A percentile compares a stretch with the other conserved stretches of the same genome.
Conservation (phyloP, 2,329 filamentous ascomycete genomes). For the Beauveria asiatica region DNA sequence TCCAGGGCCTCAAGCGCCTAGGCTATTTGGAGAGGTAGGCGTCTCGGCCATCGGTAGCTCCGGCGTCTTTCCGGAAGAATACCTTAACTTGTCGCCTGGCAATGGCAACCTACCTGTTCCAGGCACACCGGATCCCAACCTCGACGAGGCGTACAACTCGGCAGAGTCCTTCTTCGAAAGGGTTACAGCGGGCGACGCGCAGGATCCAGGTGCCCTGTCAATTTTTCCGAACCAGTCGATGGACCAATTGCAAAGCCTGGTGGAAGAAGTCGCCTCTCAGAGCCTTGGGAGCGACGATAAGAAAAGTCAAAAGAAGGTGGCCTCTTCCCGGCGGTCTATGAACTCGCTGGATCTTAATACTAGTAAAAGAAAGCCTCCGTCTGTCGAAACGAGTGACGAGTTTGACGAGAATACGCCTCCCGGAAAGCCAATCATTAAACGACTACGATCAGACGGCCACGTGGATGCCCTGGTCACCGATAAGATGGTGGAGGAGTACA, state of each 20-base stretch:
- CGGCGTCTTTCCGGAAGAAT: constrained; percentile 39
- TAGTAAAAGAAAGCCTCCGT: constrained; percentile 48
- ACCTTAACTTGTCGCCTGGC: constrained; percentile 39
- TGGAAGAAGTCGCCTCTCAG: constrained; percentile 45
- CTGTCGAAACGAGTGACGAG: constrained; percentile 43
- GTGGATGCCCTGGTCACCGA: constrained; percentile 25
- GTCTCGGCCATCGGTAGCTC: constrained; percentile 46
- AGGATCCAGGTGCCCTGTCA: constrained; percentile 22
- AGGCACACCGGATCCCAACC: constrained; percentile 37
- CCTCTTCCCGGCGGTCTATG: constrained; percentile 18
- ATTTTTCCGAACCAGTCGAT: constrained; percentile 35
- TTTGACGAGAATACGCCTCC: constrained; percentile 29
- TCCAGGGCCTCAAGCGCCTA: constrained; percentile 31
- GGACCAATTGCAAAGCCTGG: constrained; percentile 42
- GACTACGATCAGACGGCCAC: constrained; percentile 43
- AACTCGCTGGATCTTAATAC: constrained; percentile 32
- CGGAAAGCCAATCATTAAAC: constrained; percentile 44
- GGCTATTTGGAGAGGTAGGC: constrained; percentile 48
- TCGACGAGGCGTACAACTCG: constrained; percentile 35
- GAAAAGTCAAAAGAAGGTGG: constrained; percentile 10
- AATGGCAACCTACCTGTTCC: constrained; percentile 30
- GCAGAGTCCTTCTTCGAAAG: constrained; percentile 27
- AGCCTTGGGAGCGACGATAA: constrained; percentile 43
- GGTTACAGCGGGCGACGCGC: constrained; percentile 17
- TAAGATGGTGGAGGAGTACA: constrained; percentile 34